A percentile compares a stretch with the other conserved stretches of the same genome.
Evolutionary conservation across 1,284 basidiomycete genomes (phyloP).

Genomic region (Trametes pubescens): DNA sequence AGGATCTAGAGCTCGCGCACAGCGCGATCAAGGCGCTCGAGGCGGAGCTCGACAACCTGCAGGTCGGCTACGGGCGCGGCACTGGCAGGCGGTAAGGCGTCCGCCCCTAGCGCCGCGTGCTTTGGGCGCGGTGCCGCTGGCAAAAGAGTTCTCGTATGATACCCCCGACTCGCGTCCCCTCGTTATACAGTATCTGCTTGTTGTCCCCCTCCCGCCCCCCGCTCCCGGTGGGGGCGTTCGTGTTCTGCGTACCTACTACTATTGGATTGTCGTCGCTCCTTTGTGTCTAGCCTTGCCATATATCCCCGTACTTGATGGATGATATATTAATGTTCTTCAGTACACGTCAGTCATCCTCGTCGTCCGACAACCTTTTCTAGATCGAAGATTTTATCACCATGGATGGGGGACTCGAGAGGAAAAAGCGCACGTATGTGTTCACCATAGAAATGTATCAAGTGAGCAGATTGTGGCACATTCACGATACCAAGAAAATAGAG

Average conservation of each 20-base stretch:
- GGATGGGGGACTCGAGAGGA: too few relatives aligned
- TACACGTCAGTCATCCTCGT: not conserved
- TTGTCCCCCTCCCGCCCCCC: constrained; percentile 14
- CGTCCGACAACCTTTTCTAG: too few relatives aligned
- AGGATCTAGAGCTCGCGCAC: constrained; percentile 93
- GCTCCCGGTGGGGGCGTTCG: not conserved
- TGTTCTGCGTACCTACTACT: constrained; percentile 12
- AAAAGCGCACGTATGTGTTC: too few relatives aligned
- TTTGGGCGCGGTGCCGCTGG: constrained; percentile 11
- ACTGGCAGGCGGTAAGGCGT: constrained; percentile 66
- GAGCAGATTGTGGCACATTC: too few relatives aligned
- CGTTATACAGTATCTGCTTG: constrained; percentile 31
- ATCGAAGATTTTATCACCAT: too few relatives aligned
- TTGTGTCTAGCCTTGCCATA: constrained; percentile 13
- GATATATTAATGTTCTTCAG: constrained; percentile 19
- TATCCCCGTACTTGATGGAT: constrained; percentile 23
- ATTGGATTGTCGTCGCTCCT: constrained; percentile 24
- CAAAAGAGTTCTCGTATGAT: constrained; percentile 28
- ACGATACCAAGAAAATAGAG: too few relatives aligned
- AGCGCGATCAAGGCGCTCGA: constrained; percentile 92
- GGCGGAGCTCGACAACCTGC: constrained; percentile 88
- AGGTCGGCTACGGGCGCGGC: constrained; percentile 80
- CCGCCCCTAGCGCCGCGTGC: not conserved
- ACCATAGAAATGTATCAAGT: too few relatives aligned
- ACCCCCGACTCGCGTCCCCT: constrained; percentile 32